Percentiles rank a stretch among this genome's conserved stretches.
phyloP scores from a whole-genome alignment of 306 rosid genomes.

The Acacia confusa region DNA sequence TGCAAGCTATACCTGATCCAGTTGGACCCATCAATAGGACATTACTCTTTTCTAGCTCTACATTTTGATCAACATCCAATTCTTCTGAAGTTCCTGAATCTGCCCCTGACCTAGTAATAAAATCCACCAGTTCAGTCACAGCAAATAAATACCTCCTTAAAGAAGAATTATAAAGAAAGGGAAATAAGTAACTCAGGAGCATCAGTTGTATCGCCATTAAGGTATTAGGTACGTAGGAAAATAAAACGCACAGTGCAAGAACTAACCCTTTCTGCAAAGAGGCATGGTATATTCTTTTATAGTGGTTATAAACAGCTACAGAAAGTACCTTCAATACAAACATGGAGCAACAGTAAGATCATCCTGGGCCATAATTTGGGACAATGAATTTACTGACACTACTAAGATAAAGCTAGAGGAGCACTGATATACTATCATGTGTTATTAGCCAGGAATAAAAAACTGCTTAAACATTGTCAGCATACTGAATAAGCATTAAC shows the following conservation, averaged over 20 bases:
- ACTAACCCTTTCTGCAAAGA: slow-evolving; percentile 67
- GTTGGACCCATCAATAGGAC: slow-evolving; percentile 96
- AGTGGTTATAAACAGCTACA: slow-evolving; percentile 91
- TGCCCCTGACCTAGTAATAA: slow-evolving; percentile 57
- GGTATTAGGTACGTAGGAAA: not conserved
- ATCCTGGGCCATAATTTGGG: slow-evolving; percentile 15
- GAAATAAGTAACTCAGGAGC: not conserved
- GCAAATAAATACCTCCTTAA: slow-evolving; percentile 20
- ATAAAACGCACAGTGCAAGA: slow-evolving; percentile 10
- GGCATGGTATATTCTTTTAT: slow-evolving; percentile 72
- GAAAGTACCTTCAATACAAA: slow-evolving; percentile 69
- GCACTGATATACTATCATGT: not conserved
- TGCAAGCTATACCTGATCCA: slow-evolving; percentile 65
- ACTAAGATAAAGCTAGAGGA: slow-evolving; percentile 4
- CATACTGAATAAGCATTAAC: not conserved
- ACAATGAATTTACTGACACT: not conserved
- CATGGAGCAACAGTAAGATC: slow-evolving; percentile 19
- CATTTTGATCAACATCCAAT: slow-evolving; percentile 54
- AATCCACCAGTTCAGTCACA: slow-evolving; percentile 35
- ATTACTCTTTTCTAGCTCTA: slow-evolving; percentile 89
- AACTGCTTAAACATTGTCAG: not conserved
- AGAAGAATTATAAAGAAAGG: not conserved
- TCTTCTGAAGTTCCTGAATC: slow-evolving; percentile 46
- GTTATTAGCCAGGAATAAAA: not conserved
- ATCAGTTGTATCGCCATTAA: not conserved